phyloP scores from a whole-genome alignment of 257 asterid genomes.

The Ballota nigra region DNA sequence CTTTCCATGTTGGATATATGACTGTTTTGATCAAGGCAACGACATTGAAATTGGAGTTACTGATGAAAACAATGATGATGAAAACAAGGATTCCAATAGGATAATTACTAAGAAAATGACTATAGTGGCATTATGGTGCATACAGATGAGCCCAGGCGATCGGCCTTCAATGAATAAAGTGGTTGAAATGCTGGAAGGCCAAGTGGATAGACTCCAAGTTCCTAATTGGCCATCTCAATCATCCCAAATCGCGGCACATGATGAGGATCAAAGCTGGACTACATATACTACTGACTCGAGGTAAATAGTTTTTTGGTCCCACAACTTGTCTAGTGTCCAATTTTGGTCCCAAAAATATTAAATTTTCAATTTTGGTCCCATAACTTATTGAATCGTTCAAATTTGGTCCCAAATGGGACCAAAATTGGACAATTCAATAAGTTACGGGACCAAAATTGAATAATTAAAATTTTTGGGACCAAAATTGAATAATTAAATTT shows the following conservation, averaged over 20 bases:
- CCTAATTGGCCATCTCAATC: not conserved
- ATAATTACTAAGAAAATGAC: not conserved
- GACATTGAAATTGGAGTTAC: slow-evolving; percentile 1
- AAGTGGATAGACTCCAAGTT: not conserved
- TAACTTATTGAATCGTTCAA: too few relatives aligned
- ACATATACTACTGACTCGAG: not conserved
- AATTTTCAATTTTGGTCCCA: too few relatives aligned
- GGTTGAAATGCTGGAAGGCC: not conserved
- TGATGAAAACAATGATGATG: not conserved
- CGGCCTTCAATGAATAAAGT: not conserved
- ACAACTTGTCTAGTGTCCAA: too few relatives aligned
- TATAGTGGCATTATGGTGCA: not conserved
- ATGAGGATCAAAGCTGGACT: not conserved
- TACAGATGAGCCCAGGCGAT: not conserved
- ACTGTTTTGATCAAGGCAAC: slow-evolving; percentile 20
- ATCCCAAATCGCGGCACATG: not conserved
- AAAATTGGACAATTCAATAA: too few relatives aligned
- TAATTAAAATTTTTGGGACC: too few relatives aligned
- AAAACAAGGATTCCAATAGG: not conserved
- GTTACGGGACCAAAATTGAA: too few relatives aligned
- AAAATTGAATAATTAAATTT: too few relatives aligned
- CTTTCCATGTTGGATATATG: slow-evolving; percentile 20
- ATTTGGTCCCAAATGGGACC: too few relatives aligned
- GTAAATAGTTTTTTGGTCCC: too few relatives aligned
- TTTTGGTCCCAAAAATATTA: too few relatives aligned